Conservation (phyloP, 805 yeast species). For the Cyberlindnera sargentensis region DNA sequence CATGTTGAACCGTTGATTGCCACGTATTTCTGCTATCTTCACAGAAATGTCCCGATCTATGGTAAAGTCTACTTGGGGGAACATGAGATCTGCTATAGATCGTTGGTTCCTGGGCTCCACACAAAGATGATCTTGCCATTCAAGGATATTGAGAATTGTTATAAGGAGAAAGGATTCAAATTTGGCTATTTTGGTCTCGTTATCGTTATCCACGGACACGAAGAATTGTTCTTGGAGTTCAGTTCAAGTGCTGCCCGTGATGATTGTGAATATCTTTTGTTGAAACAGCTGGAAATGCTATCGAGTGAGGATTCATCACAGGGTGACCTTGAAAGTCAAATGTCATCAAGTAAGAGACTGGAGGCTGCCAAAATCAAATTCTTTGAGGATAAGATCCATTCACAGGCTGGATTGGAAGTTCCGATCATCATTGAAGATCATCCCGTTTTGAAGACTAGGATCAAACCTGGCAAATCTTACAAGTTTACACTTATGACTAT, state of each 20-base stretch:
- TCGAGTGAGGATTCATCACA: constrained; percentile 2
- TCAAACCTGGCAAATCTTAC: constrained; percentile 47
- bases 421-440: constrained; percentile 66
- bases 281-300: constrained; percentile 41
- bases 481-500: constrained; percentile 73
- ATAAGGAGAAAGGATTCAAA: constrained; percentile 59
- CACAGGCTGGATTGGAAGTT: constrained; percentile 53
- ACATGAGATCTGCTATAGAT: constrained; percentile 67
- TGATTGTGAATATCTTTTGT: constrained; percentile 56
- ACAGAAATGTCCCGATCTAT: constrained; percentile 67
- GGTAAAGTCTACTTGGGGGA: constrained; percentile 77
- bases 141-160: constrained; percentile 61
- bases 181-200: constrained; percentile 69
- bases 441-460: constrained; percentile 43
- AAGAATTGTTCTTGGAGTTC: constrained; percentile 73
- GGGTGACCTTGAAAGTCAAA: constrained; percentile 5
- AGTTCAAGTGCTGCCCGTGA: constrained; percentile 56
- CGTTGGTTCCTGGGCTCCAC: constrained; percentile 68
- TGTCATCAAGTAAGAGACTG: constrained; percentile 23
- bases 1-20: constrained; percentile 48
- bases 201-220: constrained; percentile 64
- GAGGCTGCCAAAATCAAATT: constrained; percentile 56
- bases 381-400: constrained; percentile 59
- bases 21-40: constrained; percentile 63
- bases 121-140: constrained; percentile 82